phyloP scores from a whole-genome alignment of 768 basidiomycete species.

The Xerocomellus amylosporus region DNA sequence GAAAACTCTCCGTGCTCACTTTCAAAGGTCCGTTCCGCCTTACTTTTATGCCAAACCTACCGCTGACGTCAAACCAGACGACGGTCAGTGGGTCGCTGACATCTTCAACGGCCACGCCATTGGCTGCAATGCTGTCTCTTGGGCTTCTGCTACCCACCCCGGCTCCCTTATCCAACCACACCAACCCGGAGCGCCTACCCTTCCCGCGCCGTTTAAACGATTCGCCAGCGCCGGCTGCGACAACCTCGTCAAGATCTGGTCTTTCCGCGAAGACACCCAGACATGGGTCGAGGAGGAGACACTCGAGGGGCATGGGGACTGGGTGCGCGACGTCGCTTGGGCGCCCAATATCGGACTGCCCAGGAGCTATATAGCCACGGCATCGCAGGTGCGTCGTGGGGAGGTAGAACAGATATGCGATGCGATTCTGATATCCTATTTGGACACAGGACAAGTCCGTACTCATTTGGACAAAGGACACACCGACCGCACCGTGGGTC shows the following conservation, averaged over 20 bases:
- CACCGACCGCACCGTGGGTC: slow-evolving; percentile 69
- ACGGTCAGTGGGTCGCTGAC: not conserved
- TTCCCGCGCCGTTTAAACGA: slow-evolving; percentile 70
- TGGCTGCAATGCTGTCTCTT: slow-evolving; percentile 95
- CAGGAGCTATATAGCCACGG: slow-evolving; percentile 92
- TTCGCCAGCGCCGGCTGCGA: slow-evolving; percentile 97
- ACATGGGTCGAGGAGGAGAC: slow-evolving; percentile 90
- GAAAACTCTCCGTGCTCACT: slow-evolving; percentile 69
- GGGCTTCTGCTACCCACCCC: slow-evolving; percentile 90
- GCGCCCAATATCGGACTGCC: slow-evolving; percentile 96
- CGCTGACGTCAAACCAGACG: slow-evolving; percentile 28
- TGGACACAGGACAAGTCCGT: slow-evolving; percentile 70
- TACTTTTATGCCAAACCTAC: not conserved
- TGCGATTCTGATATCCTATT: not conserved
- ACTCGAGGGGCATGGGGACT: slow-evolving; percentile 91
- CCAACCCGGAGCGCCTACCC: slow-evolving; percentile 36
- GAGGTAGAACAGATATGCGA: not conserved
- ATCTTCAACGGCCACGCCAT: slow-evolving; percentile 90
- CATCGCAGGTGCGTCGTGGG: slow-evolving; percentile 63
- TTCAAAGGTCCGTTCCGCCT: not conserved
- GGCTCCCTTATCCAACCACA: slow-evolving; percentile 79
- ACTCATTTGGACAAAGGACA: slow-evolving; percentile 87
- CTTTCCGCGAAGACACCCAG: slow-evolving; percentile 80
- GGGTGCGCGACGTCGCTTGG: slow-evolving; percentile 99
- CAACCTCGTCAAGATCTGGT: slow-evolving; percentile 94